phyloP scores from a whole-genome alignment of 768 basidiomycete genomes.

The Boletales sp. region DNA sequence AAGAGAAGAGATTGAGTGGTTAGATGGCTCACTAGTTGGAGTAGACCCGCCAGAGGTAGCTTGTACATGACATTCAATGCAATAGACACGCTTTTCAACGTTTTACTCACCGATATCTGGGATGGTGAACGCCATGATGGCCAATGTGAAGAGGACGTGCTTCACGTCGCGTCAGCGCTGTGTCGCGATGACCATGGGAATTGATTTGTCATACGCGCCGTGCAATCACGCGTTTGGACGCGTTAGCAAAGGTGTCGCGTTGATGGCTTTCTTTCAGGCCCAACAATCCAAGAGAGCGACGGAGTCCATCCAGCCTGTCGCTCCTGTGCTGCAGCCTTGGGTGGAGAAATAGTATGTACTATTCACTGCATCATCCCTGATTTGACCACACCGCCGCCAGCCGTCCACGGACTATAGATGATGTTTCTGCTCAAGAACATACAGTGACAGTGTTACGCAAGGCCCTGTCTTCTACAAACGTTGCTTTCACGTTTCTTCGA shows the following conservation, averaged over 20 bases:
- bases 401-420: slow-evolving; percentile 96
- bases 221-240: slow-evolving; percentile 51
- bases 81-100: slow-evolving; percentile 1
- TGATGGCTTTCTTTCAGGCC: slow-evolving; percentile 67
- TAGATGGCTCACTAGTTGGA: slow-evolving; percentile 14
- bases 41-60: slow-evolving; percentile 10
- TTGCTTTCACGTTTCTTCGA: slow-evolving; percentile 27
- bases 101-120: slow-evolving; percentile 14
- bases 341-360: slow-evolving; percentile 92
- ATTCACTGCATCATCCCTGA: slow-evolving; percentile 17
- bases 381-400: slow-evolving; percentile 38
- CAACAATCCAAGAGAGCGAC: slow-evolving; percentile 38
- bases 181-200: slow-evolving; percentile 33
- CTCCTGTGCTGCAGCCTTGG: slow-evolving; percentile 82
- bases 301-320: slow-evolving; percentile 43
- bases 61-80: slow-evolving; percentile 6
- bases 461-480: slow-evolving; percentile 90
- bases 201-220: slow-evolving; percentile 31
- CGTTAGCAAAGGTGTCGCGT: slow-evolving; percentile 11
- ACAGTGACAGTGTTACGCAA: slow-evolving; percentile 89
- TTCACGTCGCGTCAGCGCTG: slow-evolving; percentile 14
- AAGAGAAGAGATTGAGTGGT: neutral
- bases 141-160: slow-evolving; percentile 7
- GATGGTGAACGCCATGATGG: slow-evolving; percentile 20
- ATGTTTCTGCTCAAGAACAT: slow-evolving; percentile 96